These are phyloP conservation scores for Cryphonectria radicalis DNA, from an alignment of 2,329 filamentous ascomycete genomes.

Conservation along the genomic window DNA sequence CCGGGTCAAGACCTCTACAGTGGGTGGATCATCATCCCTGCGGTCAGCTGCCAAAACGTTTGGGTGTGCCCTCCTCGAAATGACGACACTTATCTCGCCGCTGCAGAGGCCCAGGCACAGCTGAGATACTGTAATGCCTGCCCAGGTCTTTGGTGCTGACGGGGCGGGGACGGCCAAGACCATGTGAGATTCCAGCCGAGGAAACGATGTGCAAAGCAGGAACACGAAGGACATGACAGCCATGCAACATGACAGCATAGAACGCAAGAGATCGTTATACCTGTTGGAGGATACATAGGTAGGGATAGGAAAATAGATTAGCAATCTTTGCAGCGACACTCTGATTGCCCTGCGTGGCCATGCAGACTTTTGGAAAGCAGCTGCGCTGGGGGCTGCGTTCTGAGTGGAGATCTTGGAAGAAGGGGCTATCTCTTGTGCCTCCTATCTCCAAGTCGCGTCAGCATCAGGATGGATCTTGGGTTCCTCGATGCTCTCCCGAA, in stretches of 20 bases:
- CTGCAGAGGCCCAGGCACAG: neutral
- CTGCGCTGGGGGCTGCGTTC: neutral
- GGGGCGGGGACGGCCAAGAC: neutral
- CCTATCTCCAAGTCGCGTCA: constrained; percentile 25
- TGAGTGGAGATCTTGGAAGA: neutral
- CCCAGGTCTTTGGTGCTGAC: neutral
- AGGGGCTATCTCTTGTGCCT: neutral
- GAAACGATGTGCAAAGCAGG: neutral
- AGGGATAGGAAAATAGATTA: neutral
- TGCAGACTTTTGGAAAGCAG: neutral
- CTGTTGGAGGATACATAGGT: neutral
- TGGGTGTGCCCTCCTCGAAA: neutral
- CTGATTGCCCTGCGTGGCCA: neutral
- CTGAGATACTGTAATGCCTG: neutral
- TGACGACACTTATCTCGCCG: neutral
- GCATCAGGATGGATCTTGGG: constrained; percentile 49
- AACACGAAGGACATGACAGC: neutral
- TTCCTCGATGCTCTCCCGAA: constrained; percentile 46
- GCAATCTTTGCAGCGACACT: neutral
- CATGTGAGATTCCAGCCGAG: neutral
- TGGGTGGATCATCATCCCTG: neutral
- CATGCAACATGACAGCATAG: neutral
- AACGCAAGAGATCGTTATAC: neutral
- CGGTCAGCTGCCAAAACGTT: neutral
- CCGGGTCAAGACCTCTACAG: neutral